Percentiles rank a stretch among this genome's conserved stretches.
These are phyloP conservation scores for Salix suchowensis DNA, from an alignment of 345 rosid genomes.

Conservation along the genomic window DNA sequence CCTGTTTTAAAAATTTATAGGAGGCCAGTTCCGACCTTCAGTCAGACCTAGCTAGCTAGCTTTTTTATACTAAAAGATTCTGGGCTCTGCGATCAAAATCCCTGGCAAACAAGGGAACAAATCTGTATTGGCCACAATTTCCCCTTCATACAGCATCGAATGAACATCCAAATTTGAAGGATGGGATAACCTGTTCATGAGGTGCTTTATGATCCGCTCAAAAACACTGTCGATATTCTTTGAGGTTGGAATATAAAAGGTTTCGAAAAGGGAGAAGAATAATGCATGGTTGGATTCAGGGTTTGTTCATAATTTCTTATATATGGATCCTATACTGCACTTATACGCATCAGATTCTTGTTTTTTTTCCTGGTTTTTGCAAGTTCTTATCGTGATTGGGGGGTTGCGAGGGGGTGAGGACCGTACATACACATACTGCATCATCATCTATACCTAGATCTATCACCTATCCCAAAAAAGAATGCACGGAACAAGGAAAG, in stretches of 20 bases:
- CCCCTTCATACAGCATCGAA: not conserved
- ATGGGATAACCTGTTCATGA: not conserved
- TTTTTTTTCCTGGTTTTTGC: slow-evolving; percentile 15
- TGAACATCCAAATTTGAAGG: not conserved
- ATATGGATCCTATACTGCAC: no score
- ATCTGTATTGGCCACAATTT: not conserved
- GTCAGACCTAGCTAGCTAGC: slow-evolving; percentile 23
- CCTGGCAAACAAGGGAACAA: not conserved
- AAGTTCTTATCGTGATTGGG: slow-evolving; percentile 10
- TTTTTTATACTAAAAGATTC: slow-evolving; percentile 9
- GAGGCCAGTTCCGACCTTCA: slow-evolving; percentile 18
- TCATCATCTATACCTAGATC: not conserved
- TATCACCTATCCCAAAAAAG: slow-evolving; percentile 13
- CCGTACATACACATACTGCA: slow-evolving; percentile 13
- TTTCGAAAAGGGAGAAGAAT: not conserved
- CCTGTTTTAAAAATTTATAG: not conserved
- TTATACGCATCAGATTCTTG: not conserved
- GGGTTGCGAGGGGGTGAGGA: not conserved
- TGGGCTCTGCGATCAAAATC: not conserved
- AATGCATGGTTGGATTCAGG: not conserved
- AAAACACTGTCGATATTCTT: not conserved
- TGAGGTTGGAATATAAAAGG: not conserved
- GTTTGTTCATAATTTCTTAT: no score
- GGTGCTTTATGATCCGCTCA: not conserved
- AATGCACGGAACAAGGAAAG: slow-evolving; percentile 18